These are phyloP conservation scores for Thozetella sp. DNA, from an alignment of 495 filamentous ascomycete species.

Conservation along the genomic window DNA sequence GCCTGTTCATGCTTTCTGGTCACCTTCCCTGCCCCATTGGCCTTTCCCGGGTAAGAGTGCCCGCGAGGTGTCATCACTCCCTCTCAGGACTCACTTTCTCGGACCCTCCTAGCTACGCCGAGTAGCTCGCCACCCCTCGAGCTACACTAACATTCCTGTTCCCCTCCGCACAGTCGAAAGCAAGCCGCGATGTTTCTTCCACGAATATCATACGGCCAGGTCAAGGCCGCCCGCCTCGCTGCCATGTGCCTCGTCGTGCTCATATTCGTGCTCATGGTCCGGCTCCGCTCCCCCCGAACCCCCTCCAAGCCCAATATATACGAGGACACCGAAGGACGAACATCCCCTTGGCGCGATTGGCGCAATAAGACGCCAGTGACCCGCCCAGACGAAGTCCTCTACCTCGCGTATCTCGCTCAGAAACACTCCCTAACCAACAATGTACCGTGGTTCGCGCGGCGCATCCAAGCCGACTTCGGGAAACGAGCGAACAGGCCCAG, in stretches of 20 bases:
- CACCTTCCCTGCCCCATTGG: not conserved
- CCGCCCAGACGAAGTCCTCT: constrained; percentile 14
- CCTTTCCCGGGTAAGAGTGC: not conserved
- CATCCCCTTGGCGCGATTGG: constrained; percentile 11
- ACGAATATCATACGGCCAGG: constrained; percentile 4
- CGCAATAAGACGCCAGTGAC: constrained; percentile 4
- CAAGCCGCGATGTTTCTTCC: not conserved
- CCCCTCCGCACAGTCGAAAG: too few relatives aligned
- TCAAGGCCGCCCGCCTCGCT: constrained; percentile 5
- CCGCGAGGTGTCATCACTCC: too few relatives aligned
- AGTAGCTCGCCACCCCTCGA: too few relatives aligned
- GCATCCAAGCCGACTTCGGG: constrained; percentile 7
- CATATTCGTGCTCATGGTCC: constrained; percentile 13
- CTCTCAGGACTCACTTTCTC: too few relatives aligned
- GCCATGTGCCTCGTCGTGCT: constrained; percentile 11
- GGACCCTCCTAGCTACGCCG: not conserved
- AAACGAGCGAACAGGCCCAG: not conserved
- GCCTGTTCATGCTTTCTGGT: not conserved
- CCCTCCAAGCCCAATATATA: constrained; percentile 11
- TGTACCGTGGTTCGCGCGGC: constrained; percentile 15
- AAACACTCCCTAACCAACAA: constrained; percentile 18
- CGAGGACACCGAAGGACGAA: constrained; percentile 19
- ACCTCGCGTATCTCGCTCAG: constrained; percentile 14
- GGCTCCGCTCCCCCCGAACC: constrained; percentile 9
- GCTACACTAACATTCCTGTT: too few relatives aligned